phyloP scores from a whole-genome alignment of 108 stramenopile genomes.

The Chaetoceros tenuissimus region DNA sequence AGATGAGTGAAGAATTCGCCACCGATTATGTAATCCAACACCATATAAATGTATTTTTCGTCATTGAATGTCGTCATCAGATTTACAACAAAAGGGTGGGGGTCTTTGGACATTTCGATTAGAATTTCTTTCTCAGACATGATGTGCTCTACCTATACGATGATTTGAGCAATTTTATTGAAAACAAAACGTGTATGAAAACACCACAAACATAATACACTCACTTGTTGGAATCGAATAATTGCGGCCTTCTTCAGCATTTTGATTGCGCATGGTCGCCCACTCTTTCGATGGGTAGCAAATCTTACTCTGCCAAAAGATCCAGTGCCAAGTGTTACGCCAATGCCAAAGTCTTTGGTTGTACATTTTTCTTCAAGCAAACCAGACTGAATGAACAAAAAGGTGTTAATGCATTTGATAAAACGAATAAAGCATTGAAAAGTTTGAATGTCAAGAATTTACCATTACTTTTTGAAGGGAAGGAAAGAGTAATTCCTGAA shows the following conservation, averaged over 20 bases:
- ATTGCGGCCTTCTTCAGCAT: not conserved
- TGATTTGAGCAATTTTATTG: not conserved
- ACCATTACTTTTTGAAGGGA: too few species aligned
- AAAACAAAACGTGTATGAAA: not conserved
- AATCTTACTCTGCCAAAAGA: not conserved
- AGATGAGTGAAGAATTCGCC: constrained; percentile 65
- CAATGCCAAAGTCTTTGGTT: not conserved
- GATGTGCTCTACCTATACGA: not conserved
- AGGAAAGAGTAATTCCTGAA: too few species aligned
- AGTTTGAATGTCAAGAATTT: too few species aligned
- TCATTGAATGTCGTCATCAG: constrained; percentile 54
- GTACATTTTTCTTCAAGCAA: not conserved
- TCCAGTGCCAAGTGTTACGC: not conserved
- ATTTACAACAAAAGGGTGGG: constrained; percentile 68
- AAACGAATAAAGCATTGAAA: too few species aligned
- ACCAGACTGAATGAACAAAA: too few species aligned
- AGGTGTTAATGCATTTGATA: too few species aligned
- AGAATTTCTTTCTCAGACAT: not conserved
- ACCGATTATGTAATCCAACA: constrained; percentile 71
- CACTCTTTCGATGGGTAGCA: not conserved
- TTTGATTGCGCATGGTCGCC: not conserved
- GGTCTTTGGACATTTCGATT: constrained; percentile 7
- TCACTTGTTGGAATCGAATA: not conserved
- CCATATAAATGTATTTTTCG: constrained; percentile 55
- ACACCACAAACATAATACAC: not conserved